Conservation (phyloP, 2,329 filamentous ascomycete genomes). For the Huntiella abstrusa region DNA sequence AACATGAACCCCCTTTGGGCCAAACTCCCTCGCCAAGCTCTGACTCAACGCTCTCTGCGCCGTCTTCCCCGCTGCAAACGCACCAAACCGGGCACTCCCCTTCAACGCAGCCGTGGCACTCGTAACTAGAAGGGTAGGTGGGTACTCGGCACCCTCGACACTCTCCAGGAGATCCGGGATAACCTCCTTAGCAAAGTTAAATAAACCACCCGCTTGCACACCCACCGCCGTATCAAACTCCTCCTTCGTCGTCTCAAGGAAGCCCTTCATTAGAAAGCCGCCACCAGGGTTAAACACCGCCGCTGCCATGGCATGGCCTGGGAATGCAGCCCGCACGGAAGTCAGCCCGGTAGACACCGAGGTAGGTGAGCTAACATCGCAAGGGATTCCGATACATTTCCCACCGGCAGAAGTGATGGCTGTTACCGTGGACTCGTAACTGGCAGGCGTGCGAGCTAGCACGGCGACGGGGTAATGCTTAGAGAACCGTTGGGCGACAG, state of each 20-base stretch:
- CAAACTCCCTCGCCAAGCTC: constrained; percentile 65
- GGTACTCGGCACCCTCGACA: constrained; percentile 34
- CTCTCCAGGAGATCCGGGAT: constrained; percentile 47
- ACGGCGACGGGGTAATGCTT: constrained; percentile 53
- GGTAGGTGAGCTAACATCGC: constrained; percentile 24
- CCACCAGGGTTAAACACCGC: constrained; percentile 52
- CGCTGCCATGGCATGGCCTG: constrained; percentile 35
- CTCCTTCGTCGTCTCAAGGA: constrained; percentile 33
- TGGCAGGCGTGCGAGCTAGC: constrained; percentile 48
- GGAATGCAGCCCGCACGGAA: constrained; percentile 40
- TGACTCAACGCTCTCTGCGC: constrained; percentile 56
- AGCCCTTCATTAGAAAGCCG: constrained; percentile 33
- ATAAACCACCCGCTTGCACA: constrained; percentile 35
- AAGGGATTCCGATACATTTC: constrained; percentile 48
- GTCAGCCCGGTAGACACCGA: constrained; percentile 39
- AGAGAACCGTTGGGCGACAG: constrained; percentile 38
- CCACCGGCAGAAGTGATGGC: constrained; percentile 53
- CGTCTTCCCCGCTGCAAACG: constrained; percentile 67
- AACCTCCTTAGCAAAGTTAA: constrained; percentile 53
- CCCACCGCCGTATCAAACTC: constrained; percentile 30
- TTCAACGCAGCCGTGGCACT: constrained; percentile 68
- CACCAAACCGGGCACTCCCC: constrained; percentile 47
- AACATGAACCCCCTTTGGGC: constrained; percentile 67
- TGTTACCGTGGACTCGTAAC: constrained; percentile 43
- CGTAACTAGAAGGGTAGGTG: constrained; percentile 68